Percentiles rank a stretch among this genome's conserved stretches.
Conservation (phyloP, 78 protist species). For the Capsaspora owczarzaki region DNA sequence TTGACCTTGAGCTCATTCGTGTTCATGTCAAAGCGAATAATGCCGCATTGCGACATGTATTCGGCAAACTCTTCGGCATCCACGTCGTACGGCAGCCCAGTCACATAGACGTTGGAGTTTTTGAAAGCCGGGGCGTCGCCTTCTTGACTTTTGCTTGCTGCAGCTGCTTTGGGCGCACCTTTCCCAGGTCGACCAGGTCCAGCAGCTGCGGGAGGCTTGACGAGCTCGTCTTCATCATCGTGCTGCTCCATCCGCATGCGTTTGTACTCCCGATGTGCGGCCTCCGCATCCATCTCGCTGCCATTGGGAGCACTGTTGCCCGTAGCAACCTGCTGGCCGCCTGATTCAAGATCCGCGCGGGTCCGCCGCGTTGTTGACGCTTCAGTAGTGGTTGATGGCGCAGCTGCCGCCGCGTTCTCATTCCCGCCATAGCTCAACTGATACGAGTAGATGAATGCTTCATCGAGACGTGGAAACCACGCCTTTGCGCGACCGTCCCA, state of each 20-base stretch:
- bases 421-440: background rate
- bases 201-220: too few species aligned
- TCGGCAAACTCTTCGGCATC: background rate
- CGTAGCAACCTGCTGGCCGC: background rate
- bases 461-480: conserved; percentile 11
- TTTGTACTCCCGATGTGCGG: too few species aligned
- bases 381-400: too few species aligned
- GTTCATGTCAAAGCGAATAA: background rate
- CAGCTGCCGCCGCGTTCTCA: too few species aligned
- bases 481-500: background rate
- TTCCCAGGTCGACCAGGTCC: too few species aligned
- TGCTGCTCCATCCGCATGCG: too few species aligned
- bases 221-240: too few species aligned
- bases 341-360: too few species aligned
- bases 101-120: background rate
- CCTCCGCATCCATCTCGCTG: too few species aligned
- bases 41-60: background rate
- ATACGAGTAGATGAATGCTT: background rate
- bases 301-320: background rate
- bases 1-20: background rate
- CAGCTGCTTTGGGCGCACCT: background rate
- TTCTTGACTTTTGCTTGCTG: background rate
- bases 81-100: background rate
- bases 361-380: too few species aligned
- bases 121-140: background rate